phyloP scores from a whole-genome alignment of 2,329 filamentous ascomycete genomes.

The Aspergillus glaucus region DNA sequence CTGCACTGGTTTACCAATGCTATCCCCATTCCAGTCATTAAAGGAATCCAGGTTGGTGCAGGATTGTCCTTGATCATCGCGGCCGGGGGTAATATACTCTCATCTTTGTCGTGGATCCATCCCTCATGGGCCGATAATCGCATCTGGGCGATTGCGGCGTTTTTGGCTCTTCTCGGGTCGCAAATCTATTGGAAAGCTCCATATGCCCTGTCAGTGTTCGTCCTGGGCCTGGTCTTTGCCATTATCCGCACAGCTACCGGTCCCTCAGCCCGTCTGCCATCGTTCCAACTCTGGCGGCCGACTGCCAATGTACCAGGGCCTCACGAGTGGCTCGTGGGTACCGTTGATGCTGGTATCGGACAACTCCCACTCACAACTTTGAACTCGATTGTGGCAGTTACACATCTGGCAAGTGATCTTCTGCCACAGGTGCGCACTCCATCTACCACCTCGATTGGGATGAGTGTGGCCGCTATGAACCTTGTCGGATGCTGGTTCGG shows the following conservation, averaged over 20 bases:
- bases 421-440: conserved; percentile 64
- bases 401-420: conserved; percentile 70
- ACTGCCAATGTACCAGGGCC: conserved; percentile 41
- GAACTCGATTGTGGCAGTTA: conserved; percentile 86
- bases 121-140: conserved; percentile 69
- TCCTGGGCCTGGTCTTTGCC: conserved; percentile 62
- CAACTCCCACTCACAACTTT: conserved; percentile 87
- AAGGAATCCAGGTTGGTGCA: conserved; percentile 90
- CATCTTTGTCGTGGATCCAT: conserved; percentile 60
- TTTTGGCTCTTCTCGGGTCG: conserved; percentile 63
- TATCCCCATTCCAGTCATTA: conserved; percentile 81
- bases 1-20: conserved; percentile 65
- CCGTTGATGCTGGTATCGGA: conserved; percentile 65
- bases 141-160: conserved; percentile 68
- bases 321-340: conserved; percentile 47
- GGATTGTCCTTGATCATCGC: conserved; percentile 76
- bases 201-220: conserved; percentile 69
- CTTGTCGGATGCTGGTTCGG: conserved; percentile 83
- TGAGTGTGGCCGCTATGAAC: conserved; percentile 81
- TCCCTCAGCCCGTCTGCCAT: conserved; percentile 38
- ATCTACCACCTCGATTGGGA: conserved; percentile 67
- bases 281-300: conserved; percentile 57
- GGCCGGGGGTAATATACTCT: conserved; percentile 63
- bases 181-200: conserved; percentile 62
- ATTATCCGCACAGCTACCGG: conserved; percentile 33